Base-by-base conservation (phyloP, 2,329 filamentous ascomycete species). In the Beauveria rudraprayagi region DNA sequence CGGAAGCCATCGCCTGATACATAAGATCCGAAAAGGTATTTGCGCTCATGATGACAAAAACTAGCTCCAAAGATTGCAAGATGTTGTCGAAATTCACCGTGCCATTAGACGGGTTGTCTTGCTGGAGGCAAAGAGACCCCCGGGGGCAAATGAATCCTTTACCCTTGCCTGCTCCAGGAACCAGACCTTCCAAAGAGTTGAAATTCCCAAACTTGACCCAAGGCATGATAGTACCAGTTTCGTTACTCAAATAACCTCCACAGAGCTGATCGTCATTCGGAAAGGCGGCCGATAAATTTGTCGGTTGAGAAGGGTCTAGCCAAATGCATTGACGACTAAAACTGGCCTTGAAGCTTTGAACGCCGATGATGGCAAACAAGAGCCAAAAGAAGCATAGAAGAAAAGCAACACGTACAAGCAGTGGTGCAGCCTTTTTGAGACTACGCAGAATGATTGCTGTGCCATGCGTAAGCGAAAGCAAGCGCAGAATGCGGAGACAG, bases 71-170 rank as follows among this genome's bases (percentile, higher is more conserved):
- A 0, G 92, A 97, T 65, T 97, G 87, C 34, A 91, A 76, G 46
- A 99, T 95, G 70, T 97, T 93, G 77, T 99, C 94, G 70, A 97
- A 99, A 72, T 88, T 95, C 68, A 97, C 83, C 0, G 94, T 99
- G 56, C 85, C 86, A 67, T 90, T 91, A 72, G 84, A 91, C 0
- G 94, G 94, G 68, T 90, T 96, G 2, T 76, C 70, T 62, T 87
- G 85, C 73, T 96, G 85, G 19, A 97, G 80, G 70, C 94, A 99
- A 4, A 90, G 75, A 1, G 93, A 97, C 7, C 90, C 87, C 58
- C 82, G 77, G 0, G 94, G 94, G 68, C 94, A 99, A 19, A 97
- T 78, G 70, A 88, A 97, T 2, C 94, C 94, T 74, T 99, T 99
- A 19, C 83, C 79, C 19, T 76, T 77, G 3, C 70, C 71, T 1